These are phyloP conservation scores for Sambucus nigra DNA, from an alignment of 129 eudicot species.

Conservation along the genomic window DNA sequence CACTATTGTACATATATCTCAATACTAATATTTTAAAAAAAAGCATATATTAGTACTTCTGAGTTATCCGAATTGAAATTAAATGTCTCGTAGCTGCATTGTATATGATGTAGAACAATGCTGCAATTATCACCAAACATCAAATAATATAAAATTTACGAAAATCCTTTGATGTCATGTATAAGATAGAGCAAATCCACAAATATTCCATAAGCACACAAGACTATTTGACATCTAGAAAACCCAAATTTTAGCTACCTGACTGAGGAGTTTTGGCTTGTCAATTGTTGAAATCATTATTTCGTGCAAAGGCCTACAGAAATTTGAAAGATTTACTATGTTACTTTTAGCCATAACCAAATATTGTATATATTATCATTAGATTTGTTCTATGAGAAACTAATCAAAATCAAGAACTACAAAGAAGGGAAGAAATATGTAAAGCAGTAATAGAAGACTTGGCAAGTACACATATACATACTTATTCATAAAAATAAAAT, in stretches of 20 bases:
- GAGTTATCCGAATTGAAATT: too few relatives aligned
- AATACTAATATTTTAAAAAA: too few relatives aligned
- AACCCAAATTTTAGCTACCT: conserved; percentile 34
- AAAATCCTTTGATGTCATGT: background rate
- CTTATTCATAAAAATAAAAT: too few relatives aligned
- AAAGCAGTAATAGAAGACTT: background rate
- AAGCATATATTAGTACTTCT: too few relatives aligned
- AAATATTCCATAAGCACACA: conserved; percentile 5
- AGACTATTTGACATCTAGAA: conserved; percentile 1
- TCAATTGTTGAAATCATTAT: conserved; percentile 78
- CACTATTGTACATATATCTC: too few relatives aligned
- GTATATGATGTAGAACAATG: too few relatives aligned
- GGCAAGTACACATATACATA: background rate
- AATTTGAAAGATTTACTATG: conserved; percentile 14
- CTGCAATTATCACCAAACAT: too few relatives aligned
- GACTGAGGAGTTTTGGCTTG: conserved; percentile 82
- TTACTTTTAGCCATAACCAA: background rate
- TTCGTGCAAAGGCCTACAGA: conserved; percentile 71
- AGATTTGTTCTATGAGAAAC: background rate
- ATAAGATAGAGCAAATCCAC: background rate
- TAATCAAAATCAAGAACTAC: too few relatives aligned
- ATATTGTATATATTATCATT: background rate
- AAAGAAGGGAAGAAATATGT: too few relatives aligned
- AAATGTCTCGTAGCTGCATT: background rate
- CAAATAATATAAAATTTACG: background rate